Conservation (phyloP, 345 rosid genomes). For the Chamaenerion angustifolium region DNA sequence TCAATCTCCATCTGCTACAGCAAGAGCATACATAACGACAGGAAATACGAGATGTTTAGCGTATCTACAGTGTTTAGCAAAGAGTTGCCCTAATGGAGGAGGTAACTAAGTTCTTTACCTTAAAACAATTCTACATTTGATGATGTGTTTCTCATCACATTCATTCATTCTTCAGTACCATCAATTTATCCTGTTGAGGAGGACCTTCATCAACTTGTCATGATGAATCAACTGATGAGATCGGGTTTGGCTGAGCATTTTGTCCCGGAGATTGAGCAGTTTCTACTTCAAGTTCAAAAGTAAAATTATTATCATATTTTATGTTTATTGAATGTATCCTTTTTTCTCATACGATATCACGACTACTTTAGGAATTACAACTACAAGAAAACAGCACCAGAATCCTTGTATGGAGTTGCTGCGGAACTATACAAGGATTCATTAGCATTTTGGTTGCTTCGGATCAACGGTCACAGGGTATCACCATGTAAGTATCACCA, state of each 20-base stretch:
- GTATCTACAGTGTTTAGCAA: conserved; percentile 32
- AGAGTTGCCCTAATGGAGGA: conserved; percentile 34
- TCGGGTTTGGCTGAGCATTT: conserved; percentile 43
- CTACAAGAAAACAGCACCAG: conserved; percentile 4
- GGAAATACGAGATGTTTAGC: conserved; percentile 27
- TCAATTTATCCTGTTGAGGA: conserved; percentile 33
- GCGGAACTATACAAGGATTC: conserved; percentile 34
- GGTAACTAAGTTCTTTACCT: neutral
- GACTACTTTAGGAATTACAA: conserved; percentile 19
- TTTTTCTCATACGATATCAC: too few species aligned
- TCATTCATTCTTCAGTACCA: conserved; percentile 23
- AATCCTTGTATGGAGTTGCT: conserved; percentile 3
- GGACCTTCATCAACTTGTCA: conserved; percentile 34
- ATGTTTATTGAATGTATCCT: too few species aligned
- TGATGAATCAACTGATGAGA: conserved; percentile 32
- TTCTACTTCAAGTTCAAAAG: conserved; percentile 31
- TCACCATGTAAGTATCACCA: conserved; percentile 30
- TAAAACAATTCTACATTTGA: too few species aligned
- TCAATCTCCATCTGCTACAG: conserved; percentile 65
- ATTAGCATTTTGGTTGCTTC: conserved; percentile 40
- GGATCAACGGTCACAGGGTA: conserved; percentile 33
- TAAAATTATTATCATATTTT: too few species aligned
- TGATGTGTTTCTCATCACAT: too few species aligned
- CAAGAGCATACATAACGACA: conserved; percentile 40
- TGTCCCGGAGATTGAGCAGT: conserved; percentile 21